Conservation (phyloP, 768 basidiomycete species). For the Kwoniella dendrophila region DNA sequence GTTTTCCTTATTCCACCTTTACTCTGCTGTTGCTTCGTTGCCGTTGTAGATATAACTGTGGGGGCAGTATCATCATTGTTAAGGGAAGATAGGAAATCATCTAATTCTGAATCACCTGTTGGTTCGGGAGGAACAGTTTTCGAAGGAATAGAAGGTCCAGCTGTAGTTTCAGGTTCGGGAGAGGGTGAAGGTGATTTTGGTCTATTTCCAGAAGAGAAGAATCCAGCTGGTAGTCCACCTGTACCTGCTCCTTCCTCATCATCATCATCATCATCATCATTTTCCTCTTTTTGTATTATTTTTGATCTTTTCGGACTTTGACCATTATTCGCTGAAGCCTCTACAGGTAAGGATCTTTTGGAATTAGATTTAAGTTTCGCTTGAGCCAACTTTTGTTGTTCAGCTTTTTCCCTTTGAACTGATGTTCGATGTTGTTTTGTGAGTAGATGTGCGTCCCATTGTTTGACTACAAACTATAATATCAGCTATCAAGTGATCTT, state of each 20-base stretch:
- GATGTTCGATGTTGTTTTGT: conserved; percentile 54
- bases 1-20: conserved; percentile 21
- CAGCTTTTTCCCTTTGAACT: conserved; percentile 43
- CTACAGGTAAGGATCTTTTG: conserved; percentile 28
- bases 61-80: conserved; percentile 14
- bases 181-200: background rate
- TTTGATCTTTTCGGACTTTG: conserved; percentile 17
- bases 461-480: conserved; percentile 36
- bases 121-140: conserved; percentile 10
- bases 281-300: background rate
- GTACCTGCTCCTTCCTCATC: conserved; percentile 9
- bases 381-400: conserved; percentile 26
- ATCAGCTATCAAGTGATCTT: background rate
- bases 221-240: conserved; percentile 23
- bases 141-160: conserved; percentile 8
- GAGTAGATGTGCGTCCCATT: conserved; percentile 53
- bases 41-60: background rate
- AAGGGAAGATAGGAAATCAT: conserved; percentile 46
- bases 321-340: conserved; percentile 3
- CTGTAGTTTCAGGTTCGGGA: background rate
- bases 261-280: conserved; percentile 12
- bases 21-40: background rate
- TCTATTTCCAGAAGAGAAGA: conserved; percentile 22
- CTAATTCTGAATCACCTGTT: conserved; percentile 49
- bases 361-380: conserved; percentile 20